These are phyloP conservation scores for Penicillium polonicum DNA, from an alignment of 2,329 filamentous ascomycete species.

Conservation along the genomic window DNA sequence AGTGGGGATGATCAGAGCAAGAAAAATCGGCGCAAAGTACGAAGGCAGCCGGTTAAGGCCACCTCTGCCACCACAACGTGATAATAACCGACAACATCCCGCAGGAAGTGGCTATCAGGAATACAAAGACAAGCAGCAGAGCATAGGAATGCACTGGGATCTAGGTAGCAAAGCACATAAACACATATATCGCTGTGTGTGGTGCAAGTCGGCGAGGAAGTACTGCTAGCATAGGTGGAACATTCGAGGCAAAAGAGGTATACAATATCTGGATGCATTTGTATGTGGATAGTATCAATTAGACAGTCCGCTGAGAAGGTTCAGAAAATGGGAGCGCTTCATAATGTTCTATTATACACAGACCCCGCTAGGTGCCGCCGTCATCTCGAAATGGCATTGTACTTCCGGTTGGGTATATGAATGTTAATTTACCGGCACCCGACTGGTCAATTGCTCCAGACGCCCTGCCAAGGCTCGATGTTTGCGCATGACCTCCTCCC, in stretches of 20 bases:
- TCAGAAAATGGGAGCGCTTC: background rate
- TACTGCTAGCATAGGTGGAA: background rate
- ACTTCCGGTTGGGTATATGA: conserved; percentile 4
- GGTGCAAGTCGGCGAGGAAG: background rate
- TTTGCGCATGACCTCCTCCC: conserved; percentile 85
- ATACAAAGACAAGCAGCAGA: background rate
- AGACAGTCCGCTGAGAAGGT: background rate
- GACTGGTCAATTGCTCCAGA: conserved; percentile 41
- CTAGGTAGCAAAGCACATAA: background rate
- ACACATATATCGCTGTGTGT: background rate
- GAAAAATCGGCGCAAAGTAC: background rate
- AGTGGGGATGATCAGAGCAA: background rate
- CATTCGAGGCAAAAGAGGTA: background rate
- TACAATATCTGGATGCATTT: background rate
- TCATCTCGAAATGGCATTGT: background rate
- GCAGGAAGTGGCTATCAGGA: background rate
- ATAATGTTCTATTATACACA: background rate
- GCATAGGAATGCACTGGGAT: background rate
- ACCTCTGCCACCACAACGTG: background rate
- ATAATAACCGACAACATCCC: background rate
- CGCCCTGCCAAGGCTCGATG: conserved; percentile 81
- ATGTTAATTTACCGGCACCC: conserved; percentile 20
- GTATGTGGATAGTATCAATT: background rate
- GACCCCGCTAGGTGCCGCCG: background rate
- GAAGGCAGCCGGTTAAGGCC: background rate